These are phyloP conservation scores for Hemileccinum rubropunctum DNA, from an alignment of 768 basidiomycete species.

Conservation along the genomic window DNA sequence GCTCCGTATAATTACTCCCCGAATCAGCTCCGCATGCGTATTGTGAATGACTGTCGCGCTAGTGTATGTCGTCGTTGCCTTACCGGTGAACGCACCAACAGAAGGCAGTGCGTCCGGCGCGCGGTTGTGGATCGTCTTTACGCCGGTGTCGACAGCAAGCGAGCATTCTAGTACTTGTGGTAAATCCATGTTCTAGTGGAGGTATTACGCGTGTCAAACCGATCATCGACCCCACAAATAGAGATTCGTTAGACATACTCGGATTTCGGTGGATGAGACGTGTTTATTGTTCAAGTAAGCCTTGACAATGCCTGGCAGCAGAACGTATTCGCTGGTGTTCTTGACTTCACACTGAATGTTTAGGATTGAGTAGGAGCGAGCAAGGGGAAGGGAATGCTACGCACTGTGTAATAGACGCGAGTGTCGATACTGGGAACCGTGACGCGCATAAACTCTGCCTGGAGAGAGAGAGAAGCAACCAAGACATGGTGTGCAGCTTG, in stretches of 20 bases:
- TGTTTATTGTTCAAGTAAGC: constrained; percentile 27
- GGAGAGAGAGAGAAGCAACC: constrained; percentile 21
- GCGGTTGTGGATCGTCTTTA: constrained; percentile 16
- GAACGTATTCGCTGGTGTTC: constrained; percentile 24
- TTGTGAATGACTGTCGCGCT: constrained; percentile 15
- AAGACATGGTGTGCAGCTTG: constrained; percentile 13
- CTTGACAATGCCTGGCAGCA: constrained; percentile 29
- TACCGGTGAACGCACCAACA: constrained; percentile 1
- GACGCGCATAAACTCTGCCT: constrained; percentile 22
- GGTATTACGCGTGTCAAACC: neutral
- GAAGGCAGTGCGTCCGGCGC: constrained; percentile 10
- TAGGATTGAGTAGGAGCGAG: neutral
- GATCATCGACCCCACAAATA: too few relatives aligned
- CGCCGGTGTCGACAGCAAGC: constrained; percentile 15
- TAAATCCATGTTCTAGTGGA: constrained; percentile 6
- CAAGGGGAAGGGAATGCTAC: neutral
- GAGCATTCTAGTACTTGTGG: constrained; percentile 21
- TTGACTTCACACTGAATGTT: constrained; percentile 20
- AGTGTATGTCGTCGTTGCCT: constrained; percentile 18
- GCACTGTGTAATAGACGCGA: constrained; percentile 21
- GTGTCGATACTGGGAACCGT: constrained; percentile 17
- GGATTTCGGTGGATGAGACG: constrained; percentile 25
- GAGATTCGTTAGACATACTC: constrained; percentile 11
- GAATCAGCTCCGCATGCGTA: constrained; percentile 8
- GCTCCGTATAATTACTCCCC: constrained; percentile 22